Conservation (phyloP, 2,329 filamentous ascomycete genomes). For the Pseudogymnoascus sp. region DNA sequence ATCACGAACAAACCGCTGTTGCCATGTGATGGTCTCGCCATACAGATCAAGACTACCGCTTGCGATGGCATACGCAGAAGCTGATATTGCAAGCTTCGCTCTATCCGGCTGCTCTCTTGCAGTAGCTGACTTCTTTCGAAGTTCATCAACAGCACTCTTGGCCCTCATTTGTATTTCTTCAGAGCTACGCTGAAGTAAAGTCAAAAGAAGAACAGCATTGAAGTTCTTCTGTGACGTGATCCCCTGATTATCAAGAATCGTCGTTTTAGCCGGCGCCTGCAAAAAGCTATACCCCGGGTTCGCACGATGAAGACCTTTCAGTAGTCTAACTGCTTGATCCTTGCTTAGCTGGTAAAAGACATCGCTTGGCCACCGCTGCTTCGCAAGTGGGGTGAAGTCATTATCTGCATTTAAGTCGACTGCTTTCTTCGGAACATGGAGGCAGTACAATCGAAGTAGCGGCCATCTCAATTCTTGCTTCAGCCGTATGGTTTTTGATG, state of each 20-base stretch:
- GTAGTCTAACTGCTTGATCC: conserved; percentile 12
- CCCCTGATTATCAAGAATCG: conserved; percentile 11
- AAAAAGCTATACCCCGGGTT: conserved; percentile 12
- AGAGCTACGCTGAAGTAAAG: conserved; percentile 12
- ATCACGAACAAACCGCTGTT: conserved; percentile 32
- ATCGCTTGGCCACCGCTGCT: conserved; percentile 14
- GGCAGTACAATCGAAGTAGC: conserved; percentile 16
- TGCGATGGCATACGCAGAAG: conserved; percentile 27
- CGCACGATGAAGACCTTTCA: conserved; percentile 10
- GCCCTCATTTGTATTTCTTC: conserved; percentile 9
- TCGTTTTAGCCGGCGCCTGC: not conserved
- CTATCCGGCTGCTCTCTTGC: conserved; percentile 25
- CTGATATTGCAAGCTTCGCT: conserved; percentile 25
- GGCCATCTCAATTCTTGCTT: conserved; percentile 13
- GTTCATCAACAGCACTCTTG: conserved; percentile 12
- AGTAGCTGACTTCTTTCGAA: conserved; percentile 15
- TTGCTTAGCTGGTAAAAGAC: conserved; percentile 13
- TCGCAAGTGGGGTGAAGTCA: conserved; percentile 12
- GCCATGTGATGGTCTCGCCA: conserved; percentile 29
- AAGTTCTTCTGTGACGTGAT: conserved; percentile 9
- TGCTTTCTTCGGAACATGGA: conserved; percentile 13
- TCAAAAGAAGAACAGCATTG: conserved; percentile 14
- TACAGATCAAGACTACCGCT: conserved; percentile 29
- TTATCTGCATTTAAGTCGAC: conserved; percentile 14
- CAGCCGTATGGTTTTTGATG: not conserved